Conservation (phyloP, 306 rosid species). For the Glycine tomentella region DNA sequence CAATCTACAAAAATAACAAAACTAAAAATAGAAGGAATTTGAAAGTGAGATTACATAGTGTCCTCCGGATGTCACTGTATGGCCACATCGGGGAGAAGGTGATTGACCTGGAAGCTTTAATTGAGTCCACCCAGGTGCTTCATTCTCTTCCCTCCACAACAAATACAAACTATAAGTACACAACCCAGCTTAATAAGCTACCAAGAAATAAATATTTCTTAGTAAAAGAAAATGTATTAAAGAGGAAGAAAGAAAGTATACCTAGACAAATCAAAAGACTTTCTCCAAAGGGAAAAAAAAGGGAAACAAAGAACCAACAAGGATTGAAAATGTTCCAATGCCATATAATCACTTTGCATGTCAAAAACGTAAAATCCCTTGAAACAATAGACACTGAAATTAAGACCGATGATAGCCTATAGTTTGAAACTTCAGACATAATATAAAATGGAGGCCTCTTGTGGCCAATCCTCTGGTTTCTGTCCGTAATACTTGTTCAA, state of each 20-base stretch:
- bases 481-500: neutral
- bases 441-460: neutral
- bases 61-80: slow-evolving; percentile 86
- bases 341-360: neutral
- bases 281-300: slow-evolving; percentile 25
- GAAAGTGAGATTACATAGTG: slow-evolving; percentile 70
- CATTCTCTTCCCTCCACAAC: slow-evolving; percentile 91
- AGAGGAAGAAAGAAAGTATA: slow-evolving; percentile 28
- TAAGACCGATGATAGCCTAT: slow-evolving; percentile 3
- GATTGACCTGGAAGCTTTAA: slow-evolving; percentile 99
- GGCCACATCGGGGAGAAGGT: slow-evolving; percentile 95
- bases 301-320: neutral
- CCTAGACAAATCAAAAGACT: slow-evolving; percentile 2
- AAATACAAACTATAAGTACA: slow-evolving; percentile 54
- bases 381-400: slow-evolving; percentile 9
- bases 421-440: neutral
- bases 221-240: neutral
- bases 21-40: slow-evolving; percentile 32
- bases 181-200: slow-evolving; percentile 35
- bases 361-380: slow-evolving; percentile 10
- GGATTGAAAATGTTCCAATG: slow-evolving; percentile 10
- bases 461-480: neutral
- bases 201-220: slow-evolving; percentile 9
- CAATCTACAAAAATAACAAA: slow-evolving; percentile 22
- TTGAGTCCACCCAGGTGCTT: slow-evolving; percentile 97